These are phyloP conservation scores for Scalesia atractyloides DNA, from an alignment of 129 eudicot species.

Conservation along the genomic window DNA sequence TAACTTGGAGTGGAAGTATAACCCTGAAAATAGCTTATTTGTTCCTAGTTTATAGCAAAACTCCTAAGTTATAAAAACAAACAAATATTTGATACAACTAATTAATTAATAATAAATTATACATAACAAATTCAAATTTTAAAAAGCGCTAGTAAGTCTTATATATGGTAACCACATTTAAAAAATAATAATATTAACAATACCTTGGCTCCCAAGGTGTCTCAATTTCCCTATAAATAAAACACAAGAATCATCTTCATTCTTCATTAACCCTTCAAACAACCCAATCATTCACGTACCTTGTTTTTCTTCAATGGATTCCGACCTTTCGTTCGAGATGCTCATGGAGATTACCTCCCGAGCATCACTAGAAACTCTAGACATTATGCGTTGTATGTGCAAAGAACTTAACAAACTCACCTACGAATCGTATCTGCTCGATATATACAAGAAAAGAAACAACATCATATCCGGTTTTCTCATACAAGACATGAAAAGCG, in stretches of 20 bases:
- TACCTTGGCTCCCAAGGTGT: neutral
- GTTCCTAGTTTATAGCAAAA: too few relatives aligned
- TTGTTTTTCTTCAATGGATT: slow-evolving; percentile 1
- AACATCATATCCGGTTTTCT: slow-evolving; percentile 22
- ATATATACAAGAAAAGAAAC: slow-evolving; percentile 13
- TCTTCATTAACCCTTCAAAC: neutral
- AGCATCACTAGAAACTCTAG: slow-evolving; percentile 20
- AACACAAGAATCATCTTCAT: neutral
- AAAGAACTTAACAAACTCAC: slow-evolving; percentile 10
- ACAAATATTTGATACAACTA: too few relatives aligned
- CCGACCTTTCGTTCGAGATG: slow-evolving; percentile 4
- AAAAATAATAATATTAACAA: neutral
- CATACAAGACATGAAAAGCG: neutral
- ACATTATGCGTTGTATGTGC: slow-evolving; percentile 5
- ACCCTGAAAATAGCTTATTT: too few relatives aligned
- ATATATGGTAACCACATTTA: neutral
- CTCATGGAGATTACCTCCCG: slow-evolving; percentile 17
- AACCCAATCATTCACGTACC: neutral
- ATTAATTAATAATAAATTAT: too few relatives aligned
- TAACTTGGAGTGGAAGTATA: too few relatives aligned
- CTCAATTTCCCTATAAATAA: slow-evolving; percentile 1
- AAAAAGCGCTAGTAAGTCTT: neutral
- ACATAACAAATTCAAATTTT: neutral
- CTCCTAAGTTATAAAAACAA: too few relatives aligned
- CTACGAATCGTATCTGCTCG: slow-evolving; percentile 3